phyloP scores from a whole-genome alignment of 768 basidiomycete genomes.

The Dioszegia hungarica region DNA sequence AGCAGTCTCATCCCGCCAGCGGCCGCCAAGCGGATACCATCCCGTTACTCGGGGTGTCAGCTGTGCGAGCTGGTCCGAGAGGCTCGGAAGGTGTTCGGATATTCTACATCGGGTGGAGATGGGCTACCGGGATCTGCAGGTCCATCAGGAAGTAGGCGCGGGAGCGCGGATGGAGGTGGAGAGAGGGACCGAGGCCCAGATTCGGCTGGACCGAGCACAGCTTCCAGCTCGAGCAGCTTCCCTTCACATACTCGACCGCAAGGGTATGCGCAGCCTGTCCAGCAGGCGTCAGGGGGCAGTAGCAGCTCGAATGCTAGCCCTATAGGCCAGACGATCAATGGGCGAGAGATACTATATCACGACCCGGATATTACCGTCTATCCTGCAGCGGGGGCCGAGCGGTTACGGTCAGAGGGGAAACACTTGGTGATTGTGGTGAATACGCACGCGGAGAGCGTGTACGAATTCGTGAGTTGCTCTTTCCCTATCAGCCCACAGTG shows the following conservation, averaged over 20 bases:
- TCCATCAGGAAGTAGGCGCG: not conserved
- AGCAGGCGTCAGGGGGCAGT: not conserved
- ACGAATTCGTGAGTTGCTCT: conserved; percentile 31
- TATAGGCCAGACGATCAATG: not conserved
- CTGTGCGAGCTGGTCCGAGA: not conserved
- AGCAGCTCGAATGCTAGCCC: not conserved
- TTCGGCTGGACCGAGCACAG: not conserved
- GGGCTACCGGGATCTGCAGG: not conserved
- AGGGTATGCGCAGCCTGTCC: not conserved
- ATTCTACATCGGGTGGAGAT: not conserved
- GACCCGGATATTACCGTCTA: conserved; percentile 32
- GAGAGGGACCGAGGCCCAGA: not conserved
- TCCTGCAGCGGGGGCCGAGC: conserved; percentile 28
- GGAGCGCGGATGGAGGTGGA: not conserved
- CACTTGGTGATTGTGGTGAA: conserved; percentile 38
- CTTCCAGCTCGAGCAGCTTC: not conserved
- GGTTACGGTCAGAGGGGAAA: conserved; percentile 24
- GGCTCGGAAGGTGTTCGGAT: not conserved
- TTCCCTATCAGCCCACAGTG: not conserved
- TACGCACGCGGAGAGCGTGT: conserved; percentile 33
- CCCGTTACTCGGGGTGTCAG: not conserved
- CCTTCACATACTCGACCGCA: not conserved
- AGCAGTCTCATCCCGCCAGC: too few relatives aligned
- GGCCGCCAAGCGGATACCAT: conserved; percentile 5
- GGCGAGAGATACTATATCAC: conserved; percentile 26